These are phyloP conservation scores for Cephalotrichum gorgonifer DNA, from an alignment of 2,329 filamentous ascomycete genomes.

Conservation along the genomic window DNA sequence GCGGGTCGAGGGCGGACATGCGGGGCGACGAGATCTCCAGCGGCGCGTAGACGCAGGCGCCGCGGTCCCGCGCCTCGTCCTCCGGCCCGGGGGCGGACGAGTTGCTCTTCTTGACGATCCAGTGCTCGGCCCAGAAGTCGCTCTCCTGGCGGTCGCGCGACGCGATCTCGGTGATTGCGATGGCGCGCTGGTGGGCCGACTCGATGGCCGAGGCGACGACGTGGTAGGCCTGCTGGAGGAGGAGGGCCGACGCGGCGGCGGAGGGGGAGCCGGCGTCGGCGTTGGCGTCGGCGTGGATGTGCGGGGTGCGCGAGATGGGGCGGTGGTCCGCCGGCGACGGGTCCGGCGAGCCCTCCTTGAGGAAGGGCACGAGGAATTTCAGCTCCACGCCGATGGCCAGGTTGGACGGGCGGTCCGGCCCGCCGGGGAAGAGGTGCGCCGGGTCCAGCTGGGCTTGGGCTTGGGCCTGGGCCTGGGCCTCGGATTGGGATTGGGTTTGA, in stretches of 20 bases:
- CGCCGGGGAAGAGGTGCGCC: too few relatives aligned
- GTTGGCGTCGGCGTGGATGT: slow-evolving; percentile 7
- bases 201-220: slow-evolving; percentile 14
- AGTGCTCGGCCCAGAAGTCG: slow-evolving; percentile 23
- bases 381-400: slow-evolving; percentile 18
- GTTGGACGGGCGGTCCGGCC: slow-evolving; percentile 1
- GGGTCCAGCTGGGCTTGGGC: too few relatives aligned
- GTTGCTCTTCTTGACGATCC: slow-evolving; percentile 29
- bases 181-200: slow-evolving; percentile 13
- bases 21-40: slow-evolving; percentile 27
- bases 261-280: not conserved
- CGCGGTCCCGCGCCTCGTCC: slow-evolving; percentile 7
- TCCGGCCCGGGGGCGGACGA: slow-evolving; percentile 22
- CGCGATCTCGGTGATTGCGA: slow-evolving; percentile 16
- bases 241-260: slow-evolving; percentile 1
- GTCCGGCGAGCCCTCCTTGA: slow-evolving; percentile 4
- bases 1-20: slow-evolving; percentile 15
- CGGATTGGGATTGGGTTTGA: not conserved
- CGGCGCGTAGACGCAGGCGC: slow-evolving; percentile 19
- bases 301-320: slow-evolving; percentile 1
- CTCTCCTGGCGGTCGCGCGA: slow-evolving; percentile 13
- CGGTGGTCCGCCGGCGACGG: slow-evolving; percentile 7
- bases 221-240: slow-evolving; percentile 13
- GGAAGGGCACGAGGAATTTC: slow-evolving; percentile 19
- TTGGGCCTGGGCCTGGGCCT: not conserved